Conservation (phyloP, 2,329 filamentous ascomycete species). For the Fusarium mexicanum region DNA sequence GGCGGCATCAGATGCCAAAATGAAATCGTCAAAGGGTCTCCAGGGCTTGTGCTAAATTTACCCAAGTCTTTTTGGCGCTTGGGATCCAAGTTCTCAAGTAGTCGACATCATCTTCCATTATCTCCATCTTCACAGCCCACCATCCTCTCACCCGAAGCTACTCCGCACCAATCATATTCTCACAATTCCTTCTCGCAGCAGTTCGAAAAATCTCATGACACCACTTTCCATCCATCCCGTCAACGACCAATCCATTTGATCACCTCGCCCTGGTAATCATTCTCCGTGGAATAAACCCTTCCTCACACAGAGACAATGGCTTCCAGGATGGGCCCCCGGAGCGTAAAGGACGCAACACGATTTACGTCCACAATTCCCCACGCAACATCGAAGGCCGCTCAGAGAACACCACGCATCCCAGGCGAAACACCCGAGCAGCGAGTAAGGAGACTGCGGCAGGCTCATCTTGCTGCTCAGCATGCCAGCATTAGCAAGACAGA, state of each 20-base stretch:
- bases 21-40: neutral
- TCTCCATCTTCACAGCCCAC: neutral
- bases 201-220: slow-evolving; percentile 52
- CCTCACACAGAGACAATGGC: slow-evolving; percentile 49
- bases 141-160: slow-evolving; percentile 48
- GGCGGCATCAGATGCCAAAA: neutral
- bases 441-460: slow-evolving; percentile 73
- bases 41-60: neutral
- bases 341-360: slow-evolving; percentile 81
- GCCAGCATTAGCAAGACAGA: slow-evolving; percentile 65
- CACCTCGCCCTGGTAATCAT: neutral
- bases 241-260: slow-evolving; percentile 6
- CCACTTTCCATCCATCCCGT: slow-evolving; percentile 43
- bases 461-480: slow-evolving; percentile 72
- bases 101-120: neutral
- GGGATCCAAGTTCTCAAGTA: neutral
- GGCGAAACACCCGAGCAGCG: slow-evolving; percentile 75
- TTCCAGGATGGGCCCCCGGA: slow-evolving; percentile 65
- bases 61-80: neutral
- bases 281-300: neutral
- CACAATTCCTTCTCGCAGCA: slow-evolving; percentile 42
- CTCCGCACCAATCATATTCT: slow-evolving; percentile 49
- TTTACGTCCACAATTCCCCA: slow-evolving; percentile 67
- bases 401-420: slow-evolving; percentile 46
- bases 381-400: slow-evolving; percentile 69